Evolutionary conservation across 2,329 filamentous ascomycete genomes (phyloP), one percentile per base, ranked within the genome.

Genomic region (Fonsecaea pugnacius): DNA sequence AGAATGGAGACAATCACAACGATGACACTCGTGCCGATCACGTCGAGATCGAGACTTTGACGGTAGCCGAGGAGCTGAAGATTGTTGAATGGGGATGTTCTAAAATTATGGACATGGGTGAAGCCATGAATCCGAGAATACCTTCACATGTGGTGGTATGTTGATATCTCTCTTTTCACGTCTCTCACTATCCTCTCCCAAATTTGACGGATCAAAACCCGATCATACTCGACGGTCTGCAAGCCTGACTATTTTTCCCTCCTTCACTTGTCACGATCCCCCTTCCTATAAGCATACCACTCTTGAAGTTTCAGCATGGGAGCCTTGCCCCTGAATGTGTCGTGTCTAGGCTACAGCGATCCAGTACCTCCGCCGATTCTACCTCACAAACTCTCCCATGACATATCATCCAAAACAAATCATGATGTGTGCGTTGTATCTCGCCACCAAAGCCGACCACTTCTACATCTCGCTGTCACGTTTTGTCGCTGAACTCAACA

Each of bases 331-430:
- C 60, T 62, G 27, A 58, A 16, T 14, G 32, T 30, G 48, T 18
- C 21, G 10, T 36, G 35, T 38, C 63, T 58, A 87, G 84, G 88
- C 90, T 30, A 96, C 93, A 6, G 91, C 92, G 3, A 90, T 94
- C 66, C 88, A 96, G 73, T 97, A 96, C 75, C 85, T 99, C 65
- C 90, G 91, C 62, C 90, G 95, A 63, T 98, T 99, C 83, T 99
- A 98, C 80, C 85, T 96, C 40, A 94, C 91, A 73, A 96, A 98
- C 78, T 96, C 91, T 46, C 87, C 93, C 73, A 96, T 98, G 91
- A 96, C 93, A 33, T 98, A 99, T 75, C 91, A 94, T 67, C 94
- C 93, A 0, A 90, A 91, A 67, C 89, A 92, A 68, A 90, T 98
- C 70, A 88, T 96, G 75, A 91, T 93, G 74, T 95, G 92, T 33